Percentiles rank a stretch among this genome's conserved stretches.
These are phyloP conservation scores for Gaultheria prostrata DNA, from an alignment of 148 eudicot species.

Conservation along the genomic window DNA sequence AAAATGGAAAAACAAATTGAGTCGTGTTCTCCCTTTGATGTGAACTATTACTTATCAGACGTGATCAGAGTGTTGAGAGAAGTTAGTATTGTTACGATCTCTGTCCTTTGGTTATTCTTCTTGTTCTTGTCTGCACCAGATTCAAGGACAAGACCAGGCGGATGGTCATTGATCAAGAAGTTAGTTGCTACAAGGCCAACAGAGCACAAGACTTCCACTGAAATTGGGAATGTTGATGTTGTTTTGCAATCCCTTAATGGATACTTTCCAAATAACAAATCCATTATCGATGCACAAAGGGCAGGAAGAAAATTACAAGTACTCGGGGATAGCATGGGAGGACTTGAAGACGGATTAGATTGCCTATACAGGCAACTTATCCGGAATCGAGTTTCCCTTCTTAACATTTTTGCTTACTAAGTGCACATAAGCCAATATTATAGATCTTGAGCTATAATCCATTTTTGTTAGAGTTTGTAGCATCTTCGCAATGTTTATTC, in stretches of 20 bases:
- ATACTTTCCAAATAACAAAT: not conserved
- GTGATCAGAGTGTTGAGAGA: slow-evolving; percentile 26
- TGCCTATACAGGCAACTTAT: slow-evolving; percentile 30
- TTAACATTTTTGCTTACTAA: slow-evolving; percentile 32
- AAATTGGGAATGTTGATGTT: slow-evolving; percentile 27
- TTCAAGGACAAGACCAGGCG: not conserved
- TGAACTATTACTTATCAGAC: slow-evolving; percentile 17
- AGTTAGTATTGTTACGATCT: slow-evolving; percentile 22
- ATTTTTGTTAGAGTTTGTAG: not conserved
- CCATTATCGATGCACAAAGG: slow-evolving; percentile 18
- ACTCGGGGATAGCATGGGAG: slow-evolving; percentile 26
- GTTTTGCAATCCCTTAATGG: slow-evolving; percentile 10
- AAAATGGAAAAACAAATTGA: slow-evolving; percentile 22
- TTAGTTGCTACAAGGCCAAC: slow-evolving; percentile 10
- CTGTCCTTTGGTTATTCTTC: slow-evolving; percentile 21
- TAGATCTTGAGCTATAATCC: not conserved
- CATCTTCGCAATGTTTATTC: too few species aligned
- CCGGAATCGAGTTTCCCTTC: slow-evolving; percentile 32
- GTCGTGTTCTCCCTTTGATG: not conserved
- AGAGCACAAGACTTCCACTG: slow-evolving; percentile 15
- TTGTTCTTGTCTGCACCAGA: slow-evolving; percentile 16
- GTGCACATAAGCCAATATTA: not conserved
- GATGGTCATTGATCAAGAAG: slow-evolving; percentile 36
- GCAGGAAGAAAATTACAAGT: slow-evolving; percentile 21
- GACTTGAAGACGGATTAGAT: slow-evolving; percentile 25